A percentile compares a stretch with the other conserved stretches of the same genome.
These are phyloP conservation scores for Oryza coarctata DNA, from an alignment of 176 grass and related monocot genomes.

Conservation along the genomic window DNA sequence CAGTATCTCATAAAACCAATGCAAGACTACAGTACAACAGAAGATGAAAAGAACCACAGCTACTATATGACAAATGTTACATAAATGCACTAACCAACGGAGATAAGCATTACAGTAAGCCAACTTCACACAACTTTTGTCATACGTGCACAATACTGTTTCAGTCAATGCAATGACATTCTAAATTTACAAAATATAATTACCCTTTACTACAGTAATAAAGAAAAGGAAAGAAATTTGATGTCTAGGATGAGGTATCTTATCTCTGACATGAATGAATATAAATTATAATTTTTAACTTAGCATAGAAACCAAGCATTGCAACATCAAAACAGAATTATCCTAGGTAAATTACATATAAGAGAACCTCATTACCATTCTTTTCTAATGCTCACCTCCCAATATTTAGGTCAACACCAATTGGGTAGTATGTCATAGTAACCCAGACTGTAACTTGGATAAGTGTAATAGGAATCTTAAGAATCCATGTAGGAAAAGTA, in stretches of 20 bases:
- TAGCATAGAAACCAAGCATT: background rate
- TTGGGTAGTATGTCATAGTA: conserved; percentile 50
- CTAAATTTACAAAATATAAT: background rate
- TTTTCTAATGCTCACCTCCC: conserved; percentile 42
- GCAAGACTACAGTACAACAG: background rate
- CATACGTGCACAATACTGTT: too few species aligned
- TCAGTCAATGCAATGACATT: too few species aligned
- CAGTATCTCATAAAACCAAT: background rate
- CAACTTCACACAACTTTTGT: too few species aligned
- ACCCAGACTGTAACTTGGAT: conserved; percentile 53
- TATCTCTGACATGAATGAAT: background rate
- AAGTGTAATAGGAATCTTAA: conserved; percentile 60
- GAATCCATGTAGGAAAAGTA: conserved; percentile 50
- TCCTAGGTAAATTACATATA: background rate
- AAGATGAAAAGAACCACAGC: background rate
- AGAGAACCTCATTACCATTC: background rate
- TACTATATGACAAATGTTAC: background rate
- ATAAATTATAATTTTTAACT: background rate
- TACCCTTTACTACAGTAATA: background rate
- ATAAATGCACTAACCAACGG: too few species aligned
- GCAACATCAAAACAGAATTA: background rate
- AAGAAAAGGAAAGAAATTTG: background rate
- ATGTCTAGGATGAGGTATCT: background rate
- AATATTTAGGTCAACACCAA: conserved; percentile 58
- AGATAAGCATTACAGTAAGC: too few species aligned